Evolutionary conservation across 352 stramenopile species (phyloP).

Genomic region (Nothophytophthora sp.): DNA sequence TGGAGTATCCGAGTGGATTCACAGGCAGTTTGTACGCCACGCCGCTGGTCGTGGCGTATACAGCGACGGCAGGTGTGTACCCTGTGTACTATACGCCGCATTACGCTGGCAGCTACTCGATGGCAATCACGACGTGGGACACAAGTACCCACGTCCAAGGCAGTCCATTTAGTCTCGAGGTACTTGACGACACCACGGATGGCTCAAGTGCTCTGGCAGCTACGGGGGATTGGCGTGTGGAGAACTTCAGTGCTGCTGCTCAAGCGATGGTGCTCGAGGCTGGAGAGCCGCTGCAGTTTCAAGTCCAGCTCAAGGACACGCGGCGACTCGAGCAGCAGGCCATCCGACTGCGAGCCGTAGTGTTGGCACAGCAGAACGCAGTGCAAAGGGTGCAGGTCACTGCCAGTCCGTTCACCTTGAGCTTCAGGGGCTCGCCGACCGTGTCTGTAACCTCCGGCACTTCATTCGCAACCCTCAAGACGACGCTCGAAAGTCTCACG

Average conservation of each 20-base stretch:
- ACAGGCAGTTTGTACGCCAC: constrained; percentile 42
- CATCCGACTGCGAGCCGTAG: constrained; percentile 57
- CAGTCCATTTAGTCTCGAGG: constrained; percentile 87
- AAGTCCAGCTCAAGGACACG: constrained; percentile 92
- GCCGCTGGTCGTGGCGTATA: constrained; percentile 51
- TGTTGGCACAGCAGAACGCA: constrained; percentile 41
- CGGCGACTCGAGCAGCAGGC: constrained; percentile 70
- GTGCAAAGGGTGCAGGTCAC: constrained; percentile 62
- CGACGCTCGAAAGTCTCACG: constrained; percentile 73
- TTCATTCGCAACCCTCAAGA: constrained; percentile 43
- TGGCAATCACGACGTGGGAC: constrained; percentile 85
- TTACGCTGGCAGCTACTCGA: constrained; percentile 87
- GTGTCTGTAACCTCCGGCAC: constrained; percentile 36
- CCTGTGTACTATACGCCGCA: constrained; percentile 92
- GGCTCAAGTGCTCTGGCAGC: constrained; percentile 73
- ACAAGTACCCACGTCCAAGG: constrained; percentile 78
- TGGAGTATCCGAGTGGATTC: constrained; percentile 61
- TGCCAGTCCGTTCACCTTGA: constrained; percentile 42
- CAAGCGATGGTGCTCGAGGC: constrained; percentile 57
- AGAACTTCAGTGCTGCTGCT: constrained; percentile 49
- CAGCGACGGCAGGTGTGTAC: constrained; percentile 80
- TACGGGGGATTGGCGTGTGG: constrained; percentile 70
- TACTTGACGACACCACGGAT: constrained; percentile 70
- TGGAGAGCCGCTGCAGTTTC: constrained; percentile 65
- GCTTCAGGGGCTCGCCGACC: constrained; percentile 57